Evolutionary conservation across 2,329 filamentous ascomycete genomes (phyloP).

Genomic region (Penicillium digitatum): DNA sequence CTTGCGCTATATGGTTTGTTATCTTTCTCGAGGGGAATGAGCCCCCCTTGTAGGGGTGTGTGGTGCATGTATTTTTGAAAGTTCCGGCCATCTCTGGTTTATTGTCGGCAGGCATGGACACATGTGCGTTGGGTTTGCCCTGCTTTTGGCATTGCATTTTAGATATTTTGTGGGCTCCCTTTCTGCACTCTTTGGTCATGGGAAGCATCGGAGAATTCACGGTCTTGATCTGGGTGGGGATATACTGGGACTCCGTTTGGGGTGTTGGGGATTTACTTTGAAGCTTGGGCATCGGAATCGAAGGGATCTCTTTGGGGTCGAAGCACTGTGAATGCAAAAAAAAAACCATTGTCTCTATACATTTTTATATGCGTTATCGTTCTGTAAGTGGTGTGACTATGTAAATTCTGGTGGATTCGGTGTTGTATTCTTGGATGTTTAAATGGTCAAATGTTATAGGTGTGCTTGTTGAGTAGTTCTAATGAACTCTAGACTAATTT

Average conservation of each 20-base stretch:
- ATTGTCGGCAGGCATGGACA: slow-evolving; percentile 13
- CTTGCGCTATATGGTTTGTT: slow-evolving; percentile 16
- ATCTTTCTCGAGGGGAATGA: slow-evolving; percentile 1
- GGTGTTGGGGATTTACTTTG: slow-evolving; percentile 42
- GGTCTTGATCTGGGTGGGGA: slow-evolving; percentile 40
- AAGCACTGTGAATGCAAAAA: slow-evolving; percentile 33
- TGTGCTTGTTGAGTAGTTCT: no score
- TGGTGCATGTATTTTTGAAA: slow-evolving; percentile 17
- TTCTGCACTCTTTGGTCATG: slow-evolving; percentile 36
- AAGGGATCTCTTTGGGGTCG: slow-evolving; percentile 24
- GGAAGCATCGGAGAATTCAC: slow-evolving; percentile 39
- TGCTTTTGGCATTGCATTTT: slow-evolving; percentile 29
- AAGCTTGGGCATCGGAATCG: slow-evolving; percentile 27
- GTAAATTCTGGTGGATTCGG: background rate
- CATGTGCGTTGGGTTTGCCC: slow-evolving; percentile 24
- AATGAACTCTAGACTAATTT: background rate
- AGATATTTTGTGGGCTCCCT: slow-evolving; percentile 27
- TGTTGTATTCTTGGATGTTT: background rate
- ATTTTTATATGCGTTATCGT: slow-evolving; percentile 17
- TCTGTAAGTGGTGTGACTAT: background rate
- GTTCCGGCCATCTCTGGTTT: slow-evolving; percentile 8
- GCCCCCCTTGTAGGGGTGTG: background rate
- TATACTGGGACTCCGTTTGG: slow-evolving; percentile 38
- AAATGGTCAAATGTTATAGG: background rate
- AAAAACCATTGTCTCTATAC: slow-evolving; percentile 34